Base-by-base conservation (phyloP, 139 green algal genomes). In the Closterium sp. region DNA sequence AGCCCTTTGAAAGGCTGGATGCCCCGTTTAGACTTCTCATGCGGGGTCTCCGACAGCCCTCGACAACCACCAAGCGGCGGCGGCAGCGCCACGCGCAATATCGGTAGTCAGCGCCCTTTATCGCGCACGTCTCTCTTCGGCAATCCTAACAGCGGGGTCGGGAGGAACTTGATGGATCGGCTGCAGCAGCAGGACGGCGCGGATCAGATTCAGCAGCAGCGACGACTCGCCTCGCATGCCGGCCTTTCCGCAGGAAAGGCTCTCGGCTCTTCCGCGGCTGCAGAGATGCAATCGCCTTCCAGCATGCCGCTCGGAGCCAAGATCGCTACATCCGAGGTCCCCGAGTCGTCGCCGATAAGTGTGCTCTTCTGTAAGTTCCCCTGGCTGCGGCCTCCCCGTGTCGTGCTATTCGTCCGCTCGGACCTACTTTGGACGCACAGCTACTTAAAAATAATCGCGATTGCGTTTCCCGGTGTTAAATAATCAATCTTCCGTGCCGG, bases 281-380 rank as follows among this genome's bases (percentile, higher is more conserved):
- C 62, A 27, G 62, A 79, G 62, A 24, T 79, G 17, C 62, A 79
- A 24, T 79, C 62, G 17, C 62, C 62, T 79, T 79, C 62, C 62
- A 79, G 62, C 62, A 79, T 79, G 62, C 62, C 62, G 1, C 62
- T 79, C 62, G 62, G 62, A 79, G 17, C 62, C 62, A 79, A 79
- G 62, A 90, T 87, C 27, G n/a, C 13, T 86, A 24, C n/a, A 13
- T 90, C 88, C 27, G 70, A 90, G 10, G 88, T 31, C 70, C 88
- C 88, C 70, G 88, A 90, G 87, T 50, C 88, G 29, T 90, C 88
- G 2, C 88, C 88, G 28, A 31, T 90, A 31, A 90, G 88, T 90
- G 88, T 90, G 28, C 88, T 90, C 11, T 86, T 90, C 27, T 50
- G 88, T 90, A 90, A 89, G 31, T 85, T 27, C 31, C 31, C 17